phyloP scores from a whole-genome alignment of 2,329 filamentous ascomycete species.

The Nigrospora oryzae region DNA sequence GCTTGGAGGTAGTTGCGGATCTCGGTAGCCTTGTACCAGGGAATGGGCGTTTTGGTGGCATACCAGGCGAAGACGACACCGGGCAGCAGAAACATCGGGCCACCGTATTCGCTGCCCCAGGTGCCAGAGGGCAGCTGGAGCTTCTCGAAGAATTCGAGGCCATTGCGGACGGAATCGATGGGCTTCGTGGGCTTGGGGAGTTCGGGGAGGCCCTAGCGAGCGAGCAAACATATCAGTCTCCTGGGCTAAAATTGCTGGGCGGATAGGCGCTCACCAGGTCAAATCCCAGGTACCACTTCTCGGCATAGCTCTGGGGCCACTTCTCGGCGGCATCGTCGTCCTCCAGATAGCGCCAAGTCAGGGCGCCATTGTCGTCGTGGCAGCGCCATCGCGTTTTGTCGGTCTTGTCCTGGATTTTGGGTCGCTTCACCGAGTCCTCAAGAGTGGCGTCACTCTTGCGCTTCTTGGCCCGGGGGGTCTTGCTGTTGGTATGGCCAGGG shows the following conservation, averaged over 20 bases:
- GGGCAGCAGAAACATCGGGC: slow-evolving; percentile 90
- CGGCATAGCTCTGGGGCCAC: slow-evolving; percentile 84
- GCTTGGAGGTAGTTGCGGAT: slow-evolving; percentile 90
- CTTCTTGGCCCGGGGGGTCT: slow-evolving; percentile 24
- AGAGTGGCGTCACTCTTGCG: slow-evolving; percentile 28
- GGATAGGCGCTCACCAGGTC: slow-evolving; percentile 51
- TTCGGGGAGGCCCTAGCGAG: slow-evolving; percentile 58
- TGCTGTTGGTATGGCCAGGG: not conserved
- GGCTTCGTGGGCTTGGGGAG: slow-evolving; percentile 65
- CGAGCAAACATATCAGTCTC: too few relatives aligned
- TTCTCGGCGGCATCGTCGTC: slow-evolving; percentile 60
- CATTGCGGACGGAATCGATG: slow-evolving; percentile 72
- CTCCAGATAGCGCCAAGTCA: slow-evolving; percentile 89
- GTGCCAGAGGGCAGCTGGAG: slow-evolving; percentile 84
- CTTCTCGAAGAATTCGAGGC: slow-evolving; percentile 78
- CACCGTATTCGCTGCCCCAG: slow-evolving; percentile 97
- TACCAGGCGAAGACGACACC: slow-evolving; percentile 82
- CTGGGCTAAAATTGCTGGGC: not conserved
- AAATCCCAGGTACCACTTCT: slow-evolving; percentile 80
- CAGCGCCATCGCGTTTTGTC: slow-evolving; percentile 81
- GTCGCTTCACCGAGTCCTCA: slow-evolving; percentile 27
- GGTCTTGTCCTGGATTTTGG: slow-evolving; percentile 50
- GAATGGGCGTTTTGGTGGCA: slow-evolving; percentile 79
- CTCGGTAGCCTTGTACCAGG: slow-evolving; percentile 70
- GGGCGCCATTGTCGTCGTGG: slow-evolving; percentile 71